A percentile compares a stretch with the other conserved stretches of the same genome.
Evolutionary conservation across 768 basidiomycete species (phyloP).

Genomic region (Arthromyces matolae): DNA sequence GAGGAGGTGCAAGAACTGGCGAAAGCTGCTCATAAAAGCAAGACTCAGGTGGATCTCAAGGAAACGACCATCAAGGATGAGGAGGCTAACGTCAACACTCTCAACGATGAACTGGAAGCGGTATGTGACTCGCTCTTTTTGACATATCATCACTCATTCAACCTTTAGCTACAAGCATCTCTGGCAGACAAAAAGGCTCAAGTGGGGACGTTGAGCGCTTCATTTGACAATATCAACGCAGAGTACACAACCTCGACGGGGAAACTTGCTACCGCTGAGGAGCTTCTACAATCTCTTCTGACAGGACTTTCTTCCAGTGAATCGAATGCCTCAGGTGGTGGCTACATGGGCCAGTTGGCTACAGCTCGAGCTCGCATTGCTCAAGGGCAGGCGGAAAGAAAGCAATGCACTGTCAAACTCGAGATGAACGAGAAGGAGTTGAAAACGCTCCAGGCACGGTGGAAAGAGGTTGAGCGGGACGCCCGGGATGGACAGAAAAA

Average conservation of each 20-base stretch:
- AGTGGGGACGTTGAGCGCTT: slow-evolving; percentile 49
- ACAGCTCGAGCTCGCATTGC: slow-evolving; percentile 74
- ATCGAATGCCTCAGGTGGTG: slow-evolving; percentile 67
- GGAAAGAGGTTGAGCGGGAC: slow-evolving; percentile 83
- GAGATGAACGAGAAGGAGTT: slow-evolving; percentile 78
- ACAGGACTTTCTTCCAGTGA: slow-evolving; percentile 82
- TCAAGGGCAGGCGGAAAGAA: slow-evolving; percentile 78
- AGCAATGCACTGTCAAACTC: slow-evolving; percentile 75
- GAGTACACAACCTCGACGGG: slow-evolving; percentile 58
- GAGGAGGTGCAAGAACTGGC: slow-evolving; percentile 75
- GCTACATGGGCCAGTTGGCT: slow-evolving; percentile 95
- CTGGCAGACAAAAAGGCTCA: slow-evolving; percentile 58
- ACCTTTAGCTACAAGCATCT: slow-evolving; percentile 49
- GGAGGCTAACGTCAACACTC: slow-evolving; percentile 48
- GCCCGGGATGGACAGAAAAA: slow-evolving; percentile 72
- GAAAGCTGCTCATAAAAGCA: slow-evolving; percentile 75
- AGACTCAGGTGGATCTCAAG: slow-evolving; percentile 84
- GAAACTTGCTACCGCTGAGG: slow-evolving; percentile 72
- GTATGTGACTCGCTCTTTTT: slow-evolving; percentile 35
- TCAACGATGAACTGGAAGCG: slow-evolving; percentile 56
- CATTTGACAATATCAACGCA: slow-evolving; percentile 64
- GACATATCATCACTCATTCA: neutral
- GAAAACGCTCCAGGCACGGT: slow-evolving; percentile 66
- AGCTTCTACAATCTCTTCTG: slow-evolving; percentile 90
- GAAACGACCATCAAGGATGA: slow-evolving; percentile 76